Conservation (phyloP, 345 rosid species). For the Hibiscus syriacus region DNA sequence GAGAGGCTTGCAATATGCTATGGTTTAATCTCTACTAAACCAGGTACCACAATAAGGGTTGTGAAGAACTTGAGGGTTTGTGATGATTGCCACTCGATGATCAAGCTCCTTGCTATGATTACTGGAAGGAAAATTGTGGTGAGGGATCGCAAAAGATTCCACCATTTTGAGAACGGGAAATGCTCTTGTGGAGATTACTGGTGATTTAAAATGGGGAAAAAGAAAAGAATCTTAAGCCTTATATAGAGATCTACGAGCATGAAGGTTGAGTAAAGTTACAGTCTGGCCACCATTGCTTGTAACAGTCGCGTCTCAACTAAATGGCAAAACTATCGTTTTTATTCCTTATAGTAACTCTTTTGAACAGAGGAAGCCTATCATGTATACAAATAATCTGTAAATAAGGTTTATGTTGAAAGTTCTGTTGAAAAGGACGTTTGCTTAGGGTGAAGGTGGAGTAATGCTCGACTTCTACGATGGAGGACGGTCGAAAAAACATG, state of each 20-base stretch:
- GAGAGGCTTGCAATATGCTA: constrained; percentile 37
- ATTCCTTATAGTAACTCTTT: neutral
- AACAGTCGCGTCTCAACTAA: neutral
- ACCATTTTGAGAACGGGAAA: constrained; percentile 29
- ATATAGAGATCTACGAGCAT: neutral
- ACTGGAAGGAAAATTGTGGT: constrained; percentile 29
- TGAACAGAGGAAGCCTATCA: neutral
- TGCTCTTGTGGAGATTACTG: constrained; percentile 38
- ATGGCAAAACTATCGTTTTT: neutral
- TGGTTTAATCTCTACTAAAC: constrained; percentile 31
- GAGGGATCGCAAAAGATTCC: constrained; percentile 37
- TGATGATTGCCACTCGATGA: constrained; percentile 33
- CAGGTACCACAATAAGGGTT: constrained; percentile 25
- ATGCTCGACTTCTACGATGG: constrained; percentile 9
- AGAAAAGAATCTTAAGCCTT: neutral
- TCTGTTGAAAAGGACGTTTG: neutral
- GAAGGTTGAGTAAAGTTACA: neutral
- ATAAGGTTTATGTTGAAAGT: neutral
- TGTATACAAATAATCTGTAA: neutral
- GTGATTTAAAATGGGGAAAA: constrained; percentile 10
- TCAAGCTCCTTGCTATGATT: constrained; percentile 27
- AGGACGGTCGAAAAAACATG: neutral
- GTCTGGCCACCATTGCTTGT: neutral
- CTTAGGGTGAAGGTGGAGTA: constrained; percentile 6
- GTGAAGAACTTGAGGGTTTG: constrained; percentile 32